These are phyloP conservation scores for Euphorbia corollata DNA, from an alignment of 441 rosid genomes.

Conservation along the genomic window DNA sequence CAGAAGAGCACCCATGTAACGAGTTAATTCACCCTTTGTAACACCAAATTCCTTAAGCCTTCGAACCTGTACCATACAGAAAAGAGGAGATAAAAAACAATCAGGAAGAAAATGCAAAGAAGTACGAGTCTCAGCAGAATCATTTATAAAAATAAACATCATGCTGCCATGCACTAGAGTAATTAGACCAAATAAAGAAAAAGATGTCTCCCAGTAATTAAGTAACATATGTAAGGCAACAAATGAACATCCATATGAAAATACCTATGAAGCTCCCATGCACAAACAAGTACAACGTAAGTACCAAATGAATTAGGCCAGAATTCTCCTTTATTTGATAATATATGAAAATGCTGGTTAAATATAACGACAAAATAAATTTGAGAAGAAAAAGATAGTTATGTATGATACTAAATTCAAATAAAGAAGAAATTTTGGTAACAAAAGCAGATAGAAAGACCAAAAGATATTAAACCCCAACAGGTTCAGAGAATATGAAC, in stretches of 20 bases:
- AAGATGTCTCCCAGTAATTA: neutral
- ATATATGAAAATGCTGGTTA: neutral
- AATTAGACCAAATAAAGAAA: neutral
- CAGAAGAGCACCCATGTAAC: constrained; percentile 92
- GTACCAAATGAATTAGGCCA: neutral
- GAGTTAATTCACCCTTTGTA: constrained; percentile 91
- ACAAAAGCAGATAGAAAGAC: neutral
- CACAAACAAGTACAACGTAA: neutral
- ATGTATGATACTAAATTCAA: neutral
- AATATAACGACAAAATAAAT: neutral
- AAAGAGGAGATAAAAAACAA: constrained; percentile 22
- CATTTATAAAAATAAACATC: constrained; percentile 9
- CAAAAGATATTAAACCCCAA: neutral
- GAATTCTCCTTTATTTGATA: neutral
- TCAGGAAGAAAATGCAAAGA: constrained; percentile 4
- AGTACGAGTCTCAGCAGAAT: constrained; percentile 4
- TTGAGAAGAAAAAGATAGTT: neutral
- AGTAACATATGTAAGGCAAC: neutral
- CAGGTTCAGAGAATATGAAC: neutral
- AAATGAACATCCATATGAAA: neutral
- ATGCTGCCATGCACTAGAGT: neutral
- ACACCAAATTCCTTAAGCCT: constrained; percentile 99
- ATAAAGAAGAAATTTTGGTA: neutral
- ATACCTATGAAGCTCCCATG: neutral
- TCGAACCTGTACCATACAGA: constrained; percentile 59